phyloP scores from a whole-genome alignment of 768 basidiomycete species.

The Tricholoma matsutake region DNA sequence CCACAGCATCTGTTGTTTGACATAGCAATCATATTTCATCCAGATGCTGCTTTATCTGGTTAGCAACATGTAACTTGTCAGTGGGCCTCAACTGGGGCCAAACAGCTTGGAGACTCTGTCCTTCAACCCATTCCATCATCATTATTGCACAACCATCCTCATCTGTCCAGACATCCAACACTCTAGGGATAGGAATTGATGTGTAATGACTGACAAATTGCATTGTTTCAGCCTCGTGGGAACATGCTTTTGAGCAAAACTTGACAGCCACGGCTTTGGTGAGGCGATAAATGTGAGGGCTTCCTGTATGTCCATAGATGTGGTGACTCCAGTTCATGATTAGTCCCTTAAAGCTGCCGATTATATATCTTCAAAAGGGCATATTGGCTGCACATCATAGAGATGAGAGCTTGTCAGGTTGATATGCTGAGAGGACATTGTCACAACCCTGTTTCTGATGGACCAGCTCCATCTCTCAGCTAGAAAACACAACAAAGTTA shows the following conservation, averaged over 20 bases:
- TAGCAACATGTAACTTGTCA: not conserved
- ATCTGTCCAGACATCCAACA: slow-evolving; percentile 1
- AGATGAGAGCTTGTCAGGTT: not conserved
- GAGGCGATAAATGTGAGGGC: slow-evolving; percentile 2
- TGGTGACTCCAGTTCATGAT: slow-evolving; percentile 1
- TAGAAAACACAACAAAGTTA: no score
- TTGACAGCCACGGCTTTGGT: not conserved
- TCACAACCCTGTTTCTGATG: no score
- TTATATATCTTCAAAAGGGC: not conserved
- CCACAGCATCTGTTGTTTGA: not conserved
- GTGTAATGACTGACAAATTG: not conserved
- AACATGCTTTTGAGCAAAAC: not conserved
- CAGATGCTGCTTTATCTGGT: not conserved
- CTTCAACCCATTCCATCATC: slow-evolving; percentile 4
- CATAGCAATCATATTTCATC: not conserved
- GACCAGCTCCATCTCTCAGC: no score
- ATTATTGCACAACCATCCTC: not conserved
- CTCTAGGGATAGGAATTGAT: slow-evolving; percentile 6
- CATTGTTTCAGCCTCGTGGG: slow-evolving; percentile 6
- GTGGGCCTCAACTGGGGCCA: not conserved
- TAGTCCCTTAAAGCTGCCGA: not conserved
- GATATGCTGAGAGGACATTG: not conserved
- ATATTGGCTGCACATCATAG: not conserved
- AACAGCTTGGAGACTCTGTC: not conserved
- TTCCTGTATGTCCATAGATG: slow-evolving; percentile 2